Conservation (phyloP, 2,329 filamentous ascomycete genomes). For the Xylaria digitata region DNA sequence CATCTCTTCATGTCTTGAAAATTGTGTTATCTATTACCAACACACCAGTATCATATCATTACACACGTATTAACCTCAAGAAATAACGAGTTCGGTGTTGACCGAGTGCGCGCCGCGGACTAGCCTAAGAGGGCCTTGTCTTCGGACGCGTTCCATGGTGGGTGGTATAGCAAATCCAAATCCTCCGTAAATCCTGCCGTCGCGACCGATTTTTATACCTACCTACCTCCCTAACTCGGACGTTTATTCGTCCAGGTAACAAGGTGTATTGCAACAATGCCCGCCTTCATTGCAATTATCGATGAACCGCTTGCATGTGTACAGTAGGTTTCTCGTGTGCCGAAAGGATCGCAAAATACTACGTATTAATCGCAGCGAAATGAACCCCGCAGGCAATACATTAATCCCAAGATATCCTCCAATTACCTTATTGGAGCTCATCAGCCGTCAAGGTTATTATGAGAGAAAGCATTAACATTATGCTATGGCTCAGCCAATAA, state of each 20-base stretch:
- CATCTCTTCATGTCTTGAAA: background rate
- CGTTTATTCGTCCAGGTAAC: constrained; percentile 3
- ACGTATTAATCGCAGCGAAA: constrained; percentile 3
- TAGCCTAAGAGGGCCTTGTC: constrained; percentile 1
- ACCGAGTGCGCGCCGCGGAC: constrained; percentile 11
- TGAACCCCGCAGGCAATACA: constrained; percentile 6
- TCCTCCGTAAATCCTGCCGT: constrained; percentile 27
- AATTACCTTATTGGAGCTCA: background rate
- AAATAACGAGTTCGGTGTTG: constrained; percentile 15
- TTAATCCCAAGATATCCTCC: background rate
- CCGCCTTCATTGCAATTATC: background rate
- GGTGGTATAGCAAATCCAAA: constrained; percentile 2
- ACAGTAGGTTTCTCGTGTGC: background rate
- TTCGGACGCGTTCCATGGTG: constrained; percentile 20
- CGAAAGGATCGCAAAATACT: background rate
- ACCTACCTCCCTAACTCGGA: constrained; percentile 21
- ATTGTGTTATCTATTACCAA: background rate
- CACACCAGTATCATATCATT: constrained; percentile 6
- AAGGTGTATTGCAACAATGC: background rate
- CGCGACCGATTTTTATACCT: constrained; percentile 21
- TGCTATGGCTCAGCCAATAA: background rate
- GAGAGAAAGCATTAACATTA: background rate
- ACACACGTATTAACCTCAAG: background rate
- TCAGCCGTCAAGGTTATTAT: background rate
- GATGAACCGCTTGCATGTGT: constrained; percentile 12